Evolutionary conservation across 2,329 filamentous ascomycete species (phyloP).

Genomic region (Apiospora pterosperma): DNA sequence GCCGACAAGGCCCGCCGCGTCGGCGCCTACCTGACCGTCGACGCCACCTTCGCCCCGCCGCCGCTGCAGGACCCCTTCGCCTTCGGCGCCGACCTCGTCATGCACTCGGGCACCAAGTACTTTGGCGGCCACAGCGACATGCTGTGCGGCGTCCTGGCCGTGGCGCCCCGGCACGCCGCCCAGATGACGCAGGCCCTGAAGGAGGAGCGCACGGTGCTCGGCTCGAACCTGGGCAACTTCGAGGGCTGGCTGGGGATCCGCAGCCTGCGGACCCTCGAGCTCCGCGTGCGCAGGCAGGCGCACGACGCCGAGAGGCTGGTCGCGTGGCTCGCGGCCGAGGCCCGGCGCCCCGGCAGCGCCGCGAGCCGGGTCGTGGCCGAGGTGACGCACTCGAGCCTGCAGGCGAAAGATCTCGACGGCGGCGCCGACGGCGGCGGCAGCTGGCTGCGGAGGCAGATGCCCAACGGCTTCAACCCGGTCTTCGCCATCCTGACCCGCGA

Average conservation of each 20-base stretch:
- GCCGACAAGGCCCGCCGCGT: slow-evolving; percentile 67
- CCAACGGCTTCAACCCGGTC: slow-evolving; percentile 82
- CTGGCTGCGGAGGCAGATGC: slow-evolving; percentile 89
- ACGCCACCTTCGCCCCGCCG: slow-evolving; percentile 90
- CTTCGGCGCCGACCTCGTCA: slow-evolving; percentile 78
- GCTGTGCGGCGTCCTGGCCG: slow-evolving; percentile 78
- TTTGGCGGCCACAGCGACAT: slow-evolving; percentile 93
- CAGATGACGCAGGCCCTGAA: slow-evolving; percentile 58
- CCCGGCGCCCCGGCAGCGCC: slow-evolving; percentile 24
- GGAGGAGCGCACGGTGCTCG: slow-evolving; percentile 71
- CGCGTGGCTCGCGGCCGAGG: slow-evolving; percentile 56
- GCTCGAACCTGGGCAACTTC: slow-evolving; percentile 81
- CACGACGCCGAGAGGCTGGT: slow-evolving; percentile 68
- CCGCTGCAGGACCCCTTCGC: slow-evolving; percentile 82
- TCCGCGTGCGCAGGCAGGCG: slow-evolving; percentile 77
- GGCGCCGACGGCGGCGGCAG: slow-evolving; percentile 38
- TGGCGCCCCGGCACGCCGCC: slow-evolving; percentile 47
- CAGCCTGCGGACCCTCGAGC: slow-evolving; percentile 79
- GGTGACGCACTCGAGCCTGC: slow-evolving; percentile 77
- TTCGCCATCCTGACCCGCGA: slow-evolving; percentile 70
- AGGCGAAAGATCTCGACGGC: slow-evolving; percentile 54
- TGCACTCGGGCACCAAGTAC: slow-evolving; percentile 96
- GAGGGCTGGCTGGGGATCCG: slow-evolving; percentile 91
- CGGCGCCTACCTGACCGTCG: slow-evolving; percentile 77
- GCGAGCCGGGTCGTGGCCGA: slow-evolving; percentile 54